These are phyloP conservation scores for Chloromonas sp. DNA, from an alignment of 163 green algal species.

Conservation along the genomic window DNA sequence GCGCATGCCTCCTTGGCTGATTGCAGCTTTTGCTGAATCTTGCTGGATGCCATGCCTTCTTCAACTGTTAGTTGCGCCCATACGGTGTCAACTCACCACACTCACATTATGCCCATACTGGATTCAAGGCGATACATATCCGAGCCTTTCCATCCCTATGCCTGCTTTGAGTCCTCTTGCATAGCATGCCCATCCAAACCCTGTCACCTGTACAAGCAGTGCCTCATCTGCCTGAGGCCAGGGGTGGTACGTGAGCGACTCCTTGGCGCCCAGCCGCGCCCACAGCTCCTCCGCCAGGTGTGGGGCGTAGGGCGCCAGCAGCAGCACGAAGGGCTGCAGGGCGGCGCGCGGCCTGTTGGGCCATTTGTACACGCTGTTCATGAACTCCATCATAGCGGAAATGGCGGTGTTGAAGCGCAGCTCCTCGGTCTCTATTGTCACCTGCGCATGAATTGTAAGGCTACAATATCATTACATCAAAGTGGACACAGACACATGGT, in stretches of 20 bases:
- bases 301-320: conserved; percentile 92
- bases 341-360: conserved; percentile 25
- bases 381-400: conserved; percentile 98
- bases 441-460: conserved; percentile 34
- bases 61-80: too few species aligned
- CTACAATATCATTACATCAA: background rate
- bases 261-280: conserved; percentile 47
- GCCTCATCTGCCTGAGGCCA: conserved; percentile 81
- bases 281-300: conserved; percentile 94
- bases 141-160: background rate
- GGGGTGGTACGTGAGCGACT: conserved; percentile 73
- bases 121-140: background rate
- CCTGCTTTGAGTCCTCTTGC: background rate
- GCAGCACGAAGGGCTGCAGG: conserved; percentile 77
- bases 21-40: too few species aligned
- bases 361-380: conserved; percentile 73
- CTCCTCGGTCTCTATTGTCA: conserved; percentile 90
- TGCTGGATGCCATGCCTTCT: too few species aligned
- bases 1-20: too few species aligned
- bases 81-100: too few species aligned
- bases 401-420: conserved; percentile 98
- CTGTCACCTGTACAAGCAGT: conserved; percentile 78
- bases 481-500: too few species aligned
- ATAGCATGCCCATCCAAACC: background rate
- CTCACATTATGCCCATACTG: background rate